Evolutionary conservation across 2,329 filamentous ascomycete species (phyloP).

Genomic region (Microsporum audouinii): DNA sequence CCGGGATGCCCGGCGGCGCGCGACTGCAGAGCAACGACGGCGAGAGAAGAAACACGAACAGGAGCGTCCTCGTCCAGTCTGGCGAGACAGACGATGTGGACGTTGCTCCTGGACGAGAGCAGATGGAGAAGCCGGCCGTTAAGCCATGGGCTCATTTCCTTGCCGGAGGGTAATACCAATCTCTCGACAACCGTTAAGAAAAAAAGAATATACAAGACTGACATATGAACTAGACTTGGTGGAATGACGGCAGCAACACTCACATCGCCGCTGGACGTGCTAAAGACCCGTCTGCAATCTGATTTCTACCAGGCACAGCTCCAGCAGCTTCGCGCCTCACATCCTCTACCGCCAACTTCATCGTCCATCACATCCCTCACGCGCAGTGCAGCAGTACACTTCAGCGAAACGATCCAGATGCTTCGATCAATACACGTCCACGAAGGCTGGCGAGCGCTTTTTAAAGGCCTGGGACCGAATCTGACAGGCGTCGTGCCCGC

Average conservation of each 20-base stretch:
- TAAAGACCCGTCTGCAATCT: slow-evolving; percentile 86
- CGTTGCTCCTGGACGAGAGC: slow-evolving; percentile 20
- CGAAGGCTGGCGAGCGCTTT: slow-evolving; percentile 77
- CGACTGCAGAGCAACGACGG: background rate
- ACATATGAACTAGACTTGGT: slow-evolving; percentile 49
- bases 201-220: slow-evolving; percentile 9
- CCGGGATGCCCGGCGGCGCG: background rate
- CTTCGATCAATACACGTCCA: slow-evolving; percentile 65
- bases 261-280: slow-evolving; percentile 86
- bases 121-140: slow-evolving; percentile 9
- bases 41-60: background rate
- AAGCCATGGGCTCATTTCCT: slow-evolving; percentile 90
- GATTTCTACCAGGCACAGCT: slow-evolving; percentile 88
- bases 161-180: slow-evolving; percentile 60
- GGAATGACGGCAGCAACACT: slow-evolving; percentile 86
- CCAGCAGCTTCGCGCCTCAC: slow-evolving; percentile 9
- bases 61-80: slow-evolving; percentile 21
- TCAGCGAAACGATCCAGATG: slow-evolving; percentile 77
- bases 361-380: slow-evolving; percentile 35
- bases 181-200: slow-evolving; percentile 10
- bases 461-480: slow-evolving; percentile 87
- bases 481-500: slow-evolving; percentile 81
- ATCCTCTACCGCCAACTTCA: slow-evolving; percentile 3
- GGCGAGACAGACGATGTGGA: slow-evolving; percentile 28
- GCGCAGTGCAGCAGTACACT: slow-evolving; percentile 39